Evolutionary conservation across 2,329 filamentous ascomycete genomes (phyloP), one percentile per base, ranked within the genome.

Genomic region (Diaporthe sp.): DNA sequence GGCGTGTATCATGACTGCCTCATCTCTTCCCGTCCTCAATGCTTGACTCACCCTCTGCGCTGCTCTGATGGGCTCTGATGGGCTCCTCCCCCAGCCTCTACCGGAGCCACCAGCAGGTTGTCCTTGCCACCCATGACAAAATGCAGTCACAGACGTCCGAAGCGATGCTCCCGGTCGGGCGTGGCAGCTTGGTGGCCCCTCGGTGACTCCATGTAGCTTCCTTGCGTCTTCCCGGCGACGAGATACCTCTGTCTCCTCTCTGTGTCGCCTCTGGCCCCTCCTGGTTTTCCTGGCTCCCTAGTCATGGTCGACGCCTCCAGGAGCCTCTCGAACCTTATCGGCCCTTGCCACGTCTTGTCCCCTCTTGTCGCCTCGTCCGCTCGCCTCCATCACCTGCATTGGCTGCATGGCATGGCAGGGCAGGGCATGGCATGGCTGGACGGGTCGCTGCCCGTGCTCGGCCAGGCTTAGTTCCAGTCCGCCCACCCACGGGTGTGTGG

Each of bases 1-100:
- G 78, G 79, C 73, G 70, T 80, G 83, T 84, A 79, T 78, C 81
- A 83, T 77, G 75, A 78, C 65, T 83, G 83, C 82, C 79, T 84
- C 82, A 84, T 79, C 78, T 78, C 77, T 81, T 80, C 73, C 78
- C 78, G 67, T 76, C 77, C 77, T 79, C 81, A 79, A 82, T 81
- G 80, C 81, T 77, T 59, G 72, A 42, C 46, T 57, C 49, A 42
- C 46, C 19, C 61, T 51, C 62, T 67, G 62, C 42, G 1, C 39
- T 65, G 61, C 58, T 44, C 2, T n/a, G 4, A 39, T 61, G 57
- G 31, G 42, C 39, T 46, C 57, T 59, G 34, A 37, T 59, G 57
- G 31, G 53, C 53, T 57, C 2, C 12, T 39, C 3, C 57, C 57
- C 57, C 57, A 34, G 28, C 34, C 57, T 59, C 34, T 39, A 37